A percentile compares a stretch with the other conserved stretches of the same genome.
Evolutionary conservation across 495 filamentous ascomycete genomes (phyloP).

Genomic region (Oleoguttula mirabilis): DNA sequence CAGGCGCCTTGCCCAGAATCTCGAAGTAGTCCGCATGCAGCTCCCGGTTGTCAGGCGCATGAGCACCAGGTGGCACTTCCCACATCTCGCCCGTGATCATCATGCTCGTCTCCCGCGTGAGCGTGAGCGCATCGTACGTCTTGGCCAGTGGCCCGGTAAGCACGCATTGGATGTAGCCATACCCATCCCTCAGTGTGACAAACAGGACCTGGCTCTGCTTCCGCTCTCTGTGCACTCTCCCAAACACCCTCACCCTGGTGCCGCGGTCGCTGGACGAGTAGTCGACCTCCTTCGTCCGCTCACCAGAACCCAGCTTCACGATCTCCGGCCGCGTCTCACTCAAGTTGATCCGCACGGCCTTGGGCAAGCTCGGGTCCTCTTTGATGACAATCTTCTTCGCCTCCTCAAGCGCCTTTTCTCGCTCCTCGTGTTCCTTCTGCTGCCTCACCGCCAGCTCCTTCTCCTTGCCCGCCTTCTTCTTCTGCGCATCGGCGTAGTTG

Average conservation of each 20-base stretch:
- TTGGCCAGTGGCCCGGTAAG: constrained; percentile 73
- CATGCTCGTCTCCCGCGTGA: constrained; percentile 83
- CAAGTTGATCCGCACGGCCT: constrained; percentile 63
- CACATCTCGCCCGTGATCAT: constrained; percentile 80
- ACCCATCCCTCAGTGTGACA: constrained; percentile 76
- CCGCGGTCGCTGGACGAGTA: constrained; percentile 47
- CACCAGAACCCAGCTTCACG: constrained; percentile 28
- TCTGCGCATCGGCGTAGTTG: constrained; percentile 47
- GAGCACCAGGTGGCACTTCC: constrained; percentile 63
- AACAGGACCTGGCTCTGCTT: constrained; percentile 82
- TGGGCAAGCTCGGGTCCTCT: constrained; percentile 69
- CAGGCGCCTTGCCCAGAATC: constrained; percentile 66
- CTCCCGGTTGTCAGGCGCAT: constrained; percentile 79
- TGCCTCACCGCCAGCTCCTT: constrained; percentile 50
- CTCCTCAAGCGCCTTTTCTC: constrained; percentile 57
- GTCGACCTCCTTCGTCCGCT: constrained; percentile 26
- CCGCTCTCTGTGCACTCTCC: constrained; percentile 74
- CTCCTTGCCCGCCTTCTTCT: constrained; percentile 38
- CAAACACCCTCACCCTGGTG: constrained; percentile 69
- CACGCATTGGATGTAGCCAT: constrained; percentile 81
- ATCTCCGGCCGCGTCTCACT: constrained; percentile 36
- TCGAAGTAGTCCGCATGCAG: constrained; percentile 89
- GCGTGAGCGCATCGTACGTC: constrained; percentile 80
- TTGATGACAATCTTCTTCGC: constrained; percentile 78
- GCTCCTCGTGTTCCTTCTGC: constrained; percentile 59